phyloP scores from a whole-genome alignment of 78 protist genomes.

The Neovahlkampfia damariscottae region DNA sequence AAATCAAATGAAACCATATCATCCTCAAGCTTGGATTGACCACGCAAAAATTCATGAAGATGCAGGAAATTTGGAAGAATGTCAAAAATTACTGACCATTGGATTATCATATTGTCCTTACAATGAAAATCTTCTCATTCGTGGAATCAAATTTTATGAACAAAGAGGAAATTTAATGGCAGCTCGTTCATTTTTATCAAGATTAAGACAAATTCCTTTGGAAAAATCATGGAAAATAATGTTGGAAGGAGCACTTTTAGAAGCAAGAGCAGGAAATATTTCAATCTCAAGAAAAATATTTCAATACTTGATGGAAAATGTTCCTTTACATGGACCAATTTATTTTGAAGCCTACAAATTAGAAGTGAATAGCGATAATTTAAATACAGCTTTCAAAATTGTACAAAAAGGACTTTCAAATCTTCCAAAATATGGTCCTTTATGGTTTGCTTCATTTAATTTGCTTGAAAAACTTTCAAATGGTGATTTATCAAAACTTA shows the following conservation, averaged over 20 bases:
- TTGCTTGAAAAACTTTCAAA: slow-evolving; percentile 45
- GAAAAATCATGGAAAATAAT: slow-evolving; percentile 70
- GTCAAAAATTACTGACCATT: slow-evolving; percentile 42
- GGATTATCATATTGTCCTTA: slow-evolving; percentile 55
- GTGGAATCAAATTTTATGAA: not conserved
- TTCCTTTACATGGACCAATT: slow-evolving; percentile 76
- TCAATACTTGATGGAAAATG: slow-evolving; percentile 60
- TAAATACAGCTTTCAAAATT: slow-evolving; percentile 50
- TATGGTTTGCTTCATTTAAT: slow-evolving; percentile 59
- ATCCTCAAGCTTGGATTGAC: slow-evolving; percentile 66
- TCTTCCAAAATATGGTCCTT: slow-evolving; percentile 66
- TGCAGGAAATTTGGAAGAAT: slow-evolving; percentile 44
- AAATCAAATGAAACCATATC: slow-evolving; percentile 31
- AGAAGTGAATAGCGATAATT: slow-evolving; percentile 51
- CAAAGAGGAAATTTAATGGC: not conserved
- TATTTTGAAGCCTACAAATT: slow-evolving; percentile 70
- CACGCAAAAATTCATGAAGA: slow-evolving; percentile 80
- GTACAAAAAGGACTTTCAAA: slow-evolving; percentile 47
- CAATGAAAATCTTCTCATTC: slow-evolving; percentile 30
- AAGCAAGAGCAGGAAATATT: slow-evolving; percentile 64
- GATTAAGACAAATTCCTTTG: slow-evolving; percentile 29
- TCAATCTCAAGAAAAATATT: slow-evolving; percentile 57
- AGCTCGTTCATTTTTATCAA: not conserved
- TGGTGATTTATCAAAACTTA: slow-evolving; percentile 16
- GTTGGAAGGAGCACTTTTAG: slow-evolving; percentile 79